Evolutionary conservation across 108 stramenopile genomes (phyloP).

Genomic region (Skeletonema tropicum): DNA sequence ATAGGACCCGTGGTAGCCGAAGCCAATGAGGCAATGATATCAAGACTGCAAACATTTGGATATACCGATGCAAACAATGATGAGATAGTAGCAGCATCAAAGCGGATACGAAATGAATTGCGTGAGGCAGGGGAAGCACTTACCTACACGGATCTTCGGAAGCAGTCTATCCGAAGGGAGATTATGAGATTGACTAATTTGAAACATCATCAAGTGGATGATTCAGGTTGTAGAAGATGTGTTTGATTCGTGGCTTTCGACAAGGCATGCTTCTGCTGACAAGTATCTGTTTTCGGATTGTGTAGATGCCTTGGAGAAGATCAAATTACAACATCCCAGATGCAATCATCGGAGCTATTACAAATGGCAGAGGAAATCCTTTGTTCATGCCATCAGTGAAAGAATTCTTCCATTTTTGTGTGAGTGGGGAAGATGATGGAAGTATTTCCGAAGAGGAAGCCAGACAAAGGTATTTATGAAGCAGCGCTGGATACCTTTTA

Average conservation of each 20-base stretch:
- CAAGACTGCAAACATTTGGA: constrained; percentile 20
- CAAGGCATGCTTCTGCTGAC: constrained; percentile 69
- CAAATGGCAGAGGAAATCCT: constrained; percentile 76
- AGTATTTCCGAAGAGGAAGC: constrained; percentile 67
- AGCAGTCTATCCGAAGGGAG: constrained; percentile 48
- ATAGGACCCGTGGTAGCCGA: constrained; percentile 50
- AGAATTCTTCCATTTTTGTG: constrained; percentile 68
- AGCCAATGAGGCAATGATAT: constrained; percentile 53
- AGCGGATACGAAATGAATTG: constrained; percentile 49
- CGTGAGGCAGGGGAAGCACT: constrained; percentile 30
- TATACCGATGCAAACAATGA: constrained; percentile 33
- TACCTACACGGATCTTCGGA: constrained; percentile 65
- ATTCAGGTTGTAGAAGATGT: constrained; percentile 46
- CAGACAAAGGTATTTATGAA: constrained; percentile 66
- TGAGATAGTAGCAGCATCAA: constrained; percentile 48
- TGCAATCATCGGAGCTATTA: constrained; percentile 67
- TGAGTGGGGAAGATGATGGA: constrained; percentile 73
- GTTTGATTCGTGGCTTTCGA: constrained; percentile 59
- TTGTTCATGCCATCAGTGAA: constrained; percentile 55
- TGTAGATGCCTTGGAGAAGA: constrained; percentile 30
- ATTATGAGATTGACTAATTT: constrained; percentile 14
- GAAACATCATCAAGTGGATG: background rate
- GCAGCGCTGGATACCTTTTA: constrained; percentile 40
- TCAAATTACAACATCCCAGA: constrained; percentile 42
- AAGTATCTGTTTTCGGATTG: constrained; percentile 53